These are phyloP conservation scores for Candida stauntonica DNA, from an alignment of 805 yeast species.

Conservation along the genomic window DNA sequence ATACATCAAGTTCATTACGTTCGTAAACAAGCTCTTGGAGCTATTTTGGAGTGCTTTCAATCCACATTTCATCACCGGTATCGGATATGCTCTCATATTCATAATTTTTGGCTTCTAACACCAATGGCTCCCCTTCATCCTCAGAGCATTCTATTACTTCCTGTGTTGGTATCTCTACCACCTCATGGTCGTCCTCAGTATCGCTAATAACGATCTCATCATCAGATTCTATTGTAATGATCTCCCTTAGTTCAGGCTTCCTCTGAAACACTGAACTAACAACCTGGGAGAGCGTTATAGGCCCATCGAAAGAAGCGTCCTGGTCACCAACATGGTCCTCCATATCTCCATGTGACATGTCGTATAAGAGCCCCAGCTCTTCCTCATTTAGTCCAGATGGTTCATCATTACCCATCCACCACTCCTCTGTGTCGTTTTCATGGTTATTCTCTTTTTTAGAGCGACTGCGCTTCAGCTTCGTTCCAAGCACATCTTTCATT, in stretches of 20 bases:
- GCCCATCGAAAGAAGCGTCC: background rate
- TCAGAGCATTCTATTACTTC: constrained; percentile 6
- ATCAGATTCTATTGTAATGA: constrained; percentile 1
- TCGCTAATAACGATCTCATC: background rate
- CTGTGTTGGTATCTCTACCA: no score
- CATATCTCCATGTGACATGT: background rate
- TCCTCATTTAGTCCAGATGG: constrained; percentile 4
- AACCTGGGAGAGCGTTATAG: constrained; percentile 8
- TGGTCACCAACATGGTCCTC: background rate
- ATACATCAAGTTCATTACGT: no score
- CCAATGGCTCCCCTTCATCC: constrained; percentile 1
- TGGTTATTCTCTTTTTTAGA: background rate
- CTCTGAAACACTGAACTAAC: background rate
- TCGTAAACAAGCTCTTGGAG: no score
- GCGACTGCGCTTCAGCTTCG: background rate
- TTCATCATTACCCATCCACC: constrained; percentile 10
- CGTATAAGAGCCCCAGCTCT: constrained; percentile 1
- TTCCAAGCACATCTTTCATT: background rate
- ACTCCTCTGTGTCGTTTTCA: background rate
- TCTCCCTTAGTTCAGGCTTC: background rate
- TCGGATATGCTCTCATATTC: no score
- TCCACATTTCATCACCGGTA: no score
- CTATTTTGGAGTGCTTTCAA: no score
- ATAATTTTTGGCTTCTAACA: background rate
- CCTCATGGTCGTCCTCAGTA: no score